Conservation (phyloP, 202 grass and related monocot genomes). For the Setaria viridis region DNA sequence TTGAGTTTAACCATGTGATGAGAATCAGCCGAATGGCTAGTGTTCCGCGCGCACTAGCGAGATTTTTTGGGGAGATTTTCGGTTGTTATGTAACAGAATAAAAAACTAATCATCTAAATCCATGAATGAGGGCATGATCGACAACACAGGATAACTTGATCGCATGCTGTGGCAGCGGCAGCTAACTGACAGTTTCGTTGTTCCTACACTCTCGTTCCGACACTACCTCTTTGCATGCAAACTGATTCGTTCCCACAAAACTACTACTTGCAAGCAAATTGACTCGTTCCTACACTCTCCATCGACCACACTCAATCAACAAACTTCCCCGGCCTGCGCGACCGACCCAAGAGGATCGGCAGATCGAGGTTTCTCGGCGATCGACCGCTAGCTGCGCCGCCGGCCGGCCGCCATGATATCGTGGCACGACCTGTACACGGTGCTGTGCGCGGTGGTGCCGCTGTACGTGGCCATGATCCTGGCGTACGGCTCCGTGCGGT, state of each 20-base stretch:
- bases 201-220: too few species aligned
- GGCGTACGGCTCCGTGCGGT: conserved; percentile 78
- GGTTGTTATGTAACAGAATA: too few species aligned
- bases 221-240: background rate
- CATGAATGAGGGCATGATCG: too few species aligned
- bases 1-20: too few species aligned
- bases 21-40: too few species aligned
- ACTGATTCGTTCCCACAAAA: background rate
- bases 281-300: background rate
- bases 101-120: too few species aligned
- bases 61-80: too few species aligned
- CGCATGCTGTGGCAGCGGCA: too few species aligned
- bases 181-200: too few species aligned
- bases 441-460: conserved; percentile 79
- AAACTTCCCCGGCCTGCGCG: background rate
- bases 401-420: conserved; percentile 67
- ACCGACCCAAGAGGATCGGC: background rate
- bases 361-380: background rate
- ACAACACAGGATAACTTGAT: too few species aligned
- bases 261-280: background rate
- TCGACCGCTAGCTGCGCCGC: background rate
- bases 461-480: conserved; percentile 85
- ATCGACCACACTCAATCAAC: background rate
- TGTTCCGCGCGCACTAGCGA: too few species aligned
- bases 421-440: conserved; percentile 80